phyloP scores from a whole-genome alignment of 1,284 basidiomycete species.

The Ceratobasidium sp. region DNA sequence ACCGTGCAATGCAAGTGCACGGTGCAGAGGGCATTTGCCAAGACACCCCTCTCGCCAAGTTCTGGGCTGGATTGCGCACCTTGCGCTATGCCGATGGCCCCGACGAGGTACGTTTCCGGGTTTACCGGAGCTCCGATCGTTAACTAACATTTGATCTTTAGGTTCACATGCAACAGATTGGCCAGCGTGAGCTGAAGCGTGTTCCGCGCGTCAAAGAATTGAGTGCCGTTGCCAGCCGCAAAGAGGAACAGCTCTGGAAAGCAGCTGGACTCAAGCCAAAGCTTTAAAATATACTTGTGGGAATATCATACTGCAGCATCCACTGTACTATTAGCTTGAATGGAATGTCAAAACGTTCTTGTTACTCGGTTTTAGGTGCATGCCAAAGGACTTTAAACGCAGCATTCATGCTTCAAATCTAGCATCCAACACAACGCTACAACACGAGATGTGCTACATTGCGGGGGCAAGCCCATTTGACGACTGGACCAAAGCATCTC shows the following conservation, averaged over 20 bases:
- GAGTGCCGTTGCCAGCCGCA: slow-evolving; percentile 61
- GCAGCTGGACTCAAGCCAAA: slow-evolving; percentile 41
- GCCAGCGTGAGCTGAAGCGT: slow-evolving; percentile 81
- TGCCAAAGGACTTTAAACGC: no score
- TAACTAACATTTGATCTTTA: slow-evolving; percentile 47
- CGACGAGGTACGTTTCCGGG: slow-evolving; percentile 61
- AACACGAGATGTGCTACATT: neutral
- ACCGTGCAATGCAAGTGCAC: slow-evolving; percentile 92
- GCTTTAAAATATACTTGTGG: slow-evolving; percentile 35
- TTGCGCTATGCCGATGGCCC: slow-evolving; percentile 80
- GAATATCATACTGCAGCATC: neutral
- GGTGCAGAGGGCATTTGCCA: slow-evolving; percentile 95
- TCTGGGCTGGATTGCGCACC: slow-evolving; percentile 84
- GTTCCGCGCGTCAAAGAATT: slow-evolving; percentile 63
- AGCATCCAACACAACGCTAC: neutral
- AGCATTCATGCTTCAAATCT: no score
- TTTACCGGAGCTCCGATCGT: neutral
- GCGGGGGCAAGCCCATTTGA: neutral
- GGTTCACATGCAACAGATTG: slow-evolving; percentile 95
- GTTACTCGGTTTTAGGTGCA: neutral
- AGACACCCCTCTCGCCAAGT: slow-evolving; percentile 81
- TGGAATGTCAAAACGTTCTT: neutral
- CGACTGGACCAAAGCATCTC: neutral
- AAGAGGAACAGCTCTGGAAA: slow-evolving; percentile 63
- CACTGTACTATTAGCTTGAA: slow-evolving; percentile 30